These are phyloP conservation scores for Scytalidium sp. DNA, from an alignment of 2,329 filamentous ascomycete species.

Conservation along the genomic window DNA sequence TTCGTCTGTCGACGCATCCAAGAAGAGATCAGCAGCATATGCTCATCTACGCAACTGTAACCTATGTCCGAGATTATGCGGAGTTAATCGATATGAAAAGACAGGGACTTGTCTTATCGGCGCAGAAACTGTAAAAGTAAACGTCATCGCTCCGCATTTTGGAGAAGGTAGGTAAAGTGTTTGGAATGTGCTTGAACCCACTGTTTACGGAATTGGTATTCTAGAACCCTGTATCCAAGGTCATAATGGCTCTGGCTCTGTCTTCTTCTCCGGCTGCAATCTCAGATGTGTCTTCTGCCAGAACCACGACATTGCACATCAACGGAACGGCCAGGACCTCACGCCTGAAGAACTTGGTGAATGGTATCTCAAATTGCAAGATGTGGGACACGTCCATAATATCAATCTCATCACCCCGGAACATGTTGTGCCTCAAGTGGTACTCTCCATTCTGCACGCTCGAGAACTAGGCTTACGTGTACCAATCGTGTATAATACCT, in stretches of 20 bases:
- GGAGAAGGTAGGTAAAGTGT: conserved; percentile 57
- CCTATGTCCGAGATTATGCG: conserved; percentile 73
- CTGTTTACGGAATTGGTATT: not conserved
- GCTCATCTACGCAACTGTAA: conserved; percentile 77
- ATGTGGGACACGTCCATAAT: conserved; percentile 79
- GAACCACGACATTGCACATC: conserved; percentile 80
- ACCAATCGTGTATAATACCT: conserved; percentile 84
- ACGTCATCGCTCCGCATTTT: conserved; percentile 82
- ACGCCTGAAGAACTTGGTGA: conserved; percentile 75
- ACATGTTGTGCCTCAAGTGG: conserved; percentile 82
- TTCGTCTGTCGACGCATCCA: conserved; percentile 63
- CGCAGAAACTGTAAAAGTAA: conserved; percentile 69
- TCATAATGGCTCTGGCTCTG: conserved; percentile 73
- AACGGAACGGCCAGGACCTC: conserved; percentile 76
- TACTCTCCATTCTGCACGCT: conserved; percentile 71
- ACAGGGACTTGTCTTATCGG: conserved; percentile 79
- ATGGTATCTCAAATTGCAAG: conserved; percentile 81
- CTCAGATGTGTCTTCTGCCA: conserved; percentile 69
- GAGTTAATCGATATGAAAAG: conserved; percentile 76
- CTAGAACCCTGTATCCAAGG: conserved; percentile 76
- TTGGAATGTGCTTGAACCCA: not conserved
- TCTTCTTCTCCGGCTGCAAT: conserved; percentile 57
- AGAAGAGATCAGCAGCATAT: conserved; percentile 72
- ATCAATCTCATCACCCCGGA: conserved; percentile 87
- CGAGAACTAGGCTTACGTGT: conserved; percentile 65